Evolutionary conservation across 345 rosid species (phyloP).

Genomic region (Aquilaria sinensis): DNA sequence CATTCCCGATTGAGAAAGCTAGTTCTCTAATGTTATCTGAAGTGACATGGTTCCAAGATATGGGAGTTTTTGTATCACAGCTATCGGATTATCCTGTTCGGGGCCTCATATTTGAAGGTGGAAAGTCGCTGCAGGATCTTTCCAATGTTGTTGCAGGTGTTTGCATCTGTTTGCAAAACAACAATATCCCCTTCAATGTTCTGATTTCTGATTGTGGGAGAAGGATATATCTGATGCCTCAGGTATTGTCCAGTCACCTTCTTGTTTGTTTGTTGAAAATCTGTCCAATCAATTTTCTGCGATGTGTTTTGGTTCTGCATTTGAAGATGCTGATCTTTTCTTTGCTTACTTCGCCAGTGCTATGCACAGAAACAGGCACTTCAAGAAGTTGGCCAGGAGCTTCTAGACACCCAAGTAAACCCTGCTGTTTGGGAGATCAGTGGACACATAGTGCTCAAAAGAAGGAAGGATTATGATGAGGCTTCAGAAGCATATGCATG

Average conservation of each 20-base stretch:
- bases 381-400: constrained; percentile 36
- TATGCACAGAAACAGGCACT: constrained; percentile 52
- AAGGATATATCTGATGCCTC: constrained; percentile 66
- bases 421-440: constrained; percentile 53
- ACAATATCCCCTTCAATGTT: constrained; percentile 77
- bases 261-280: not conserved
- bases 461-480: constrained; percentile 32
- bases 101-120: constrained; percentile 73
- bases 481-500: constrained; percentile 38
- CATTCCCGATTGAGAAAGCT: constrained; percentile 81
- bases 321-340: not conserved
- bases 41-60: constrained; percentile 17
- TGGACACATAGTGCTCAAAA: constrained; percentile 49
- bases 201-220: constrained; percentile 83
- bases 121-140: constrained; percentile 46
- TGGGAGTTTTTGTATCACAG: constrained; percentile 45
- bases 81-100: constrained; percentile 67
- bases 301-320: not conserved
- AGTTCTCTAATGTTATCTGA: constrained; percentile 38
- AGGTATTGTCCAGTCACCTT: constrained; percentile 37
- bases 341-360: constrained; percentile 20
- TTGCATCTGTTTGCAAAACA: constrained; percentile 77
- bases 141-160: constrained; percentile 53
- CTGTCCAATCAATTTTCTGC: not conserved
- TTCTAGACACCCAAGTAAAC: constrained; percentile 43